A percentile compares a stretch with the other conserved stretches of the same genome.
These are phyloP conservation scores for Aspergillus funiculosus DNA, from an alignment of 495 filamentous ascomycete species.

Conservation along the genomic window DNA sequence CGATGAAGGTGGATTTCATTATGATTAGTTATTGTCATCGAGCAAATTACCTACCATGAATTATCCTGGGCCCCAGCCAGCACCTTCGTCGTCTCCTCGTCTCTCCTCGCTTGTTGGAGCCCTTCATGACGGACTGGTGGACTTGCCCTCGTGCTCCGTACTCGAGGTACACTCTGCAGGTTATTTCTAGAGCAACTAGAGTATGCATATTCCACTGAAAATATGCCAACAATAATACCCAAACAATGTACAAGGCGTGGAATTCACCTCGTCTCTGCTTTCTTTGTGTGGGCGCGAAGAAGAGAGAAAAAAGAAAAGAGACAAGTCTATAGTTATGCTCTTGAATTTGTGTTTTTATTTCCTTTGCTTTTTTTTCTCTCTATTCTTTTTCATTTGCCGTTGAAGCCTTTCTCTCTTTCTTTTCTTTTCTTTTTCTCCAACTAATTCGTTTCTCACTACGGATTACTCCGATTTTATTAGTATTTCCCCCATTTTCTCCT, in stretches of 20 bases:
- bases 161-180: too few relatives aligned
- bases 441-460: conserved; percentile 6
- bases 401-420: neutral
- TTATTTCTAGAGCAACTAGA: too few relatives aligned
- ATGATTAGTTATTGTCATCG: too few relatives aligned
- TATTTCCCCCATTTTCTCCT: neutral
- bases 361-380: conserved; percentile 1
- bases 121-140: too few relatives aligned
- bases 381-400: neutral
- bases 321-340: conserved; percentile 9
- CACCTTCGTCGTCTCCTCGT: conserved; percentile 11
- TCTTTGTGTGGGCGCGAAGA: neutral
- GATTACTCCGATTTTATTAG: conserved; percentile 8
- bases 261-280: neutral
- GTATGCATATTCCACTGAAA: too few relatives aligned
- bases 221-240: too few relatives aligned
- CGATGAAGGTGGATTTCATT: too few relatives aligned
- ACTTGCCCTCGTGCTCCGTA: too few relatives aligned
- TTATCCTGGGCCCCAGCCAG: conserved; percentile 8
- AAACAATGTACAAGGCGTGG: too few relatives aligned
- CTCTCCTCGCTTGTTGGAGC: too few relatives aligned
- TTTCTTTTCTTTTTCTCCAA: neutral
- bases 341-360: conserved; percentile 8
- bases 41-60: too few relatives aligned
- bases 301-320: conserved; percentile 8